Percentiles rank a stretch among this genome's conserved stretches.
phyloP scores from a whole-genome alignment of 2,329 filamentous ascomycete genomes.

The Westerdykella sp. region DNA sequence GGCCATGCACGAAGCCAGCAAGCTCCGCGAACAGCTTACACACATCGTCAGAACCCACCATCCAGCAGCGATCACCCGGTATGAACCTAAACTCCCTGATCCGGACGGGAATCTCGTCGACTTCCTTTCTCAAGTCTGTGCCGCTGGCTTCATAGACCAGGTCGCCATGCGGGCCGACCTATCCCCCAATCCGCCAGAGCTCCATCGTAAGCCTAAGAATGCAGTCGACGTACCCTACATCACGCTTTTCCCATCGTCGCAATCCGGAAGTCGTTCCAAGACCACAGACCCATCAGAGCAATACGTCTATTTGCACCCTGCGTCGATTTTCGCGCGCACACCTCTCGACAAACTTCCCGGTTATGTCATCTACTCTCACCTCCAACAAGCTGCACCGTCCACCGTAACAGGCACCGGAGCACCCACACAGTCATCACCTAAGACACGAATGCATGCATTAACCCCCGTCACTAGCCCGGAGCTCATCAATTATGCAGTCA shows the following conservation, averaged over 20 bases:
- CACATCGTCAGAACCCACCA: slow-evolving; percentile 73
- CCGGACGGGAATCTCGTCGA: slow-evolving; percentile 61
- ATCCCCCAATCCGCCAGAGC: slow-evolving; percentile 57
- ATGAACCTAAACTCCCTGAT: slow-evolving; percentile 49
- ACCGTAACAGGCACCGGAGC: slow-evolving; percentile 27
- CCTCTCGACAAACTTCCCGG: slow-evolving; percentile 56
- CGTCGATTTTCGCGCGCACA: slow-evolving; percentile 66
- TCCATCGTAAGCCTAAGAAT: slow-evolving; percentile 62
- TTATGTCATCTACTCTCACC: slow-evolving; percentile 80
- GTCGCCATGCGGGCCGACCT: slow-evolving; percentile 87
- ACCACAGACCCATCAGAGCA: slow-evolving; percentile 49
- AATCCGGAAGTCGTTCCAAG: slow-evolving; percentile 31
- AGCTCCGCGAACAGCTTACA: slow-evolving; percentile 76
- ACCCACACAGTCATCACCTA: slow-evolving; percentile 32
- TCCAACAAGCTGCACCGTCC: slow-evolving; percentile 61
- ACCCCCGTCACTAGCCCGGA: slow-evolving; percentile 71
- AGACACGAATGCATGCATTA: slow-evolving; percentile 81
- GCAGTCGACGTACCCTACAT: slow-evolving; percentile 90
- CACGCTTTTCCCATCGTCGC: slow-evolving; percentile 65
- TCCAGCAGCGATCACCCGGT: slow-evolving; percentile 40
- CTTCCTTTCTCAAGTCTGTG: slow-evolving; percentile 82
- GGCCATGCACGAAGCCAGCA: slow-evolving; percentile 76
- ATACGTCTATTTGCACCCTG: slow-evolving; percentile 81
- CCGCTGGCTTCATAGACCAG: slow-evolving; percentile 89
- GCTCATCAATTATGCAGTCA: slow-evolving; percentile 71